Conservation (phyloP, 768 basidiomycete species). For the Auricularia cornea region DNA sequence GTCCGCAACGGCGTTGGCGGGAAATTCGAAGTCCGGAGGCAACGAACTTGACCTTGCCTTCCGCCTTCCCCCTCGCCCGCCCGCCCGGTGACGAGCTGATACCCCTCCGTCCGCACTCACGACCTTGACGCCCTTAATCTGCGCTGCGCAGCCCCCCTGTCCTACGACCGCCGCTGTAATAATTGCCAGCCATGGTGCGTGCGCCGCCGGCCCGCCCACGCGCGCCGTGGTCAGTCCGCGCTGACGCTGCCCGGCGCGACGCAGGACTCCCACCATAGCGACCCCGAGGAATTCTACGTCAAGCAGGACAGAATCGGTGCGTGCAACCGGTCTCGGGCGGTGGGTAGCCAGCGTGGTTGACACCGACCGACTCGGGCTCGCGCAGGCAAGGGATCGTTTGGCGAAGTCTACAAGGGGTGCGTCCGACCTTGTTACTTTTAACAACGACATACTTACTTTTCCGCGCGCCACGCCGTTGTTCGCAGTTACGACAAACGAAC, state of each 20-base stretch:
- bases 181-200: neutral
- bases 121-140: neutral
- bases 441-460: slow-evolving; percentile 1
- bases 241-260: neutral
- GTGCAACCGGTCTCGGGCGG: too few species aligned
- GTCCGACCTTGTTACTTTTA: slow-evolving; percentile 15
- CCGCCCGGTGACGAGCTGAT: neutral
- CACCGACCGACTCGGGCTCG: neutral
- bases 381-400: slow-evolving; percentile 94
- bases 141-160: neutral
- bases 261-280: slow-evolving; percentile 64
- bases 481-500: slow-evolving; percentile 88
- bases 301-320: slow-evolving; percentile 94
- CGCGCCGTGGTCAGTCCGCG: neutral
- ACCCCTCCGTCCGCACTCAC: neutral
- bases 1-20: too few species aligned
- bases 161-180: neutral
- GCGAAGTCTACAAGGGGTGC: slow-evolving; percentile 98
- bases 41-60: neutral
- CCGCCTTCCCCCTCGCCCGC: neutral
- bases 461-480: slow-evolving; percentile 3
- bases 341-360: too few species aligned
- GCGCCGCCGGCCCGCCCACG: neutral
- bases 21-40: neutral
- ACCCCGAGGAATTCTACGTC: slow-evolving; percentile 96